Conservation (phyloP, 2,329 filamentous ascomycete genomes). For the Fusarium nelsonii region DNA sequence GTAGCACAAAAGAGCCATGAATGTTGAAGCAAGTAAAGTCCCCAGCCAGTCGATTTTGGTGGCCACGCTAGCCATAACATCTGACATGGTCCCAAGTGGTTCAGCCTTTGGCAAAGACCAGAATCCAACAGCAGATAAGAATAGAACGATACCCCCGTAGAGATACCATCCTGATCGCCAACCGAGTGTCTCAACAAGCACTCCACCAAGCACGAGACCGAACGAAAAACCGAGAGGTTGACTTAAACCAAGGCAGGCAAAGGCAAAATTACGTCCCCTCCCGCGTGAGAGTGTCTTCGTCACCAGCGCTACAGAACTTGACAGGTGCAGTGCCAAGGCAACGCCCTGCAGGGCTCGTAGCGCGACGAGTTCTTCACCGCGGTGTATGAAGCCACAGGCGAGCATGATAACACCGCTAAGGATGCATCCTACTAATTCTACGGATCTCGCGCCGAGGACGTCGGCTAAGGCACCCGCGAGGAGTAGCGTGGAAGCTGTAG, state of each 20-base stretch:
- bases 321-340: constrained; percentile 52
- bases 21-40: constrained; percentile 59
- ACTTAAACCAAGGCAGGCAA: constrained; percentile 59
- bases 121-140: constrained; percentile 52
- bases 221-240: constrained; percentile 64
- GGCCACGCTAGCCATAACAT: constrained; percentile 39
- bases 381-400: constrained; percentile 49
- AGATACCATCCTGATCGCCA: constrained; percentile 64
- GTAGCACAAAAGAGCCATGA: constrained; percentile 64
- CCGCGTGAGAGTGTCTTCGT: constrained; percentile 50
- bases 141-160: constrained; percentile 52
- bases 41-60: constrained; percentile 68
- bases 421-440: constrained; percentile 53
- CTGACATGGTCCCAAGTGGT: constrained; percentile 43
- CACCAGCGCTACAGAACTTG: constrained; percentile 54
- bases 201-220: constrained; percentile 63
- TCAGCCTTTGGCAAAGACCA: constrained; percentile 52
- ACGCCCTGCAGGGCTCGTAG: constrained; percentile 58
- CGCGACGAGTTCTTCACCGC: constrained; percentile 53
- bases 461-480: constrained; percentile 57
- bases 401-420: constrained; percentile 50
- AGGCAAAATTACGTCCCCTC: constrained; percentile 55
- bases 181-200: constrained; percentile 60
- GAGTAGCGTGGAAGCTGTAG: constrained; percentile 54
- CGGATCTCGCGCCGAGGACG: constrained; percentile 50